These are phyloP conservation scores for Rhizopogon vulgaris DNA, from an alignment of 768 basidiomycete genomes.

Conservation along the genomic window DNA sequence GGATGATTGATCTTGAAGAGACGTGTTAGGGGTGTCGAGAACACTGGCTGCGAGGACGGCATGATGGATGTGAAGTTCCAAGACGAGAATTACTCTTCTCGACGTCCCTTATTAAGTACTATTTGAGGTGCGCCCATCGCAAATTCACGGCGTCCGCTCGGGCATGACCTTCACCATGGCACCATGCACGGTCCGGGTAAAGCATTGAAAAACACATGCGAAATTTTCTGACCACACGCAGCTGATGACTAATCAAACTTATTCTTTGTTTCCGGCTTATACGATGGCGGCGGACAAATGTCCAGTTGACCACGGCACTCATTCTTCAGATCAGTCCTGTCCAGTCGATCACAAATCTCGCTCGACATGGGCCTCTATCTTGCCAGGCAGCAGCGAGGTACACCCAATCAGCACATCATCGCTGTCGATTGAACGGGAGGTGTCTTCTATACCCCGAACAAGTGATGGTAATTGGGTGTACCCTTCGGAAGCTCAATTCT, in stretches of 20 bases:
- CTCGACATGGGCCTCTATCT: conserved; percentile 35
- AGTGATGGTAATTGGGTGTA: conserved; percentile 87
- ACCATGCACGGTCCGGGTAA: too few relatives aligned
- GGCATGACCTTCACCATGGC: too few relatives aligned
- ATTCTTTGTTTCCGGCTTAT: not conserved
- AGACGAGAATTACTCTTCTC: not conserved
- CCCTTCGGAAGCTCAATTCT: conserved; percentile 98
- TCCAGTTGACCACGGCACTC: conserved; percentile 40
- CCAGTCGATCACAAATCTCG: conserved; percentile 60
- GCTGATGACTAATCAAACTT: conserved; percentile 2
- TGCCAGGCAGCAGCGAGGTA: conserved; percentile 11
- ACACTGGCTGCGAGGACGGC: conserved; percentile 60
- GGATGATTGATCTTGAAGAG: conserved; percentile 79
- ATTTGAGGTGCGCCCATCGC: too few relatives aligned
- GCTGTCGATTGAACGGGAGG: conserved; percentile 70
- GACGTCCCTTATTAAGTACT: too few relatives aligned
- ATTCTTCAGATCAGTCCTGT: conserved; percentile 36
- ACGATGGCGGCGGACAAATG: conserved; percentile 33
- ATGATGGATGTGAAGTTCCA: conserved; percentile 29
- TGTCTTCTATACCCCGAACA: conserved; percentile 81
- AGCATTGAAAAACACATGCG: not conserved
- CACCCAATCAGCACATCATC: conserved; percentile 11
- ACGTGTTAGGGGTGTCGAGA: conserved; percentile 68
- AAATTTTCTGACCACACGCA: not conserved
- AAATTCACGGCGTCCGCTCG: too few relatives aligned